Base-by-base conservation (phyloP, 2,329 filamentous ascomycete species). In the Phaeomoniella chlamydospora region DNA sequence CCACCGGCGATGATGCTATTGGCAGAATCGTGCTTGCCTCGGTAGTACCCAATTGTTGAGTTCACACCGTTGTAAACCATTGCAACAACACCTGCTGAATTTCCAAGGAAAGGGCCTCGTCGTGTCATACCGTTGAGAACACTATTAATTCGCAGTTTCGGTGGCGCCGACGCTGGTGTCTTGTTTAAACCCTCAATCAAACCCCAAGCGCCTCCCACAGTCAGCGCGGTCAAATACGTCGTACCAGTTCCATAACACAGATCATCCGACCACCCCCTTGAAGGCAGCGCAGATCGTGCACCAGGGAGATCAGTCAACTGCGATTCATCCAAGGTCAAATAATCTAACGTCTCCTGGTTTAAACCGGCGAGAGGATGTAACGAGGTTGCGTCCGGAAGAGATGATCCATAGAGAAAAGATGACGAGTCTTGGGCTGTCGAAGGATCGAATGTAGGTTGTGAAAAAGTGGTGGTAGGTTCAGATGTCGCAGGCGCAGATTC, bases 211-310 rank as follows among this genome's bases (percentile, higher is more conserved):
- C 90, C 90, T 58, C 90, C 90, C 46, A 92, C 56, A 29, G 80
- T 72, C 50, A 98, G 67, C 4, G 82, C 90, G n/a, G 82, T 67
- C 41, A 98, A 68, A 56, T 98, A 98, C 54, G 86, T 94, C 43
- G 88, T 78, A 49, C 90, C 90, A 15, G 90, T 92, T 53, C 92
- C 90, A 58, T 98, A 98, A 64, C 90, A 96, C 41, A 98, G 74
- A 58, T 98, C 90, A 56, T 98, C 90, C 41, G 87, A 93, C 77
- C 93, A 98, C 56, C 90, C 90, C 57, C 90, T 80, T 38, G 87
- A 94, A 31, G 92, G 90, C 37, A 98, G 73, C 37, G 87, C 80
- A 31, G 88, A 92, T 56, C 83, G 81, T 40, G 77, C 72, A 52
- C 86, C 87, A 34, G 87, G 86, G 14, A 93, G 72, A 51, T 92